Percentiles rank a stretch among this genome's conserved stretches.
Conservation (phyloP, 2,329 filamentous ascomycete genomes). For the Cucurbitaria berberidis region DNA sequence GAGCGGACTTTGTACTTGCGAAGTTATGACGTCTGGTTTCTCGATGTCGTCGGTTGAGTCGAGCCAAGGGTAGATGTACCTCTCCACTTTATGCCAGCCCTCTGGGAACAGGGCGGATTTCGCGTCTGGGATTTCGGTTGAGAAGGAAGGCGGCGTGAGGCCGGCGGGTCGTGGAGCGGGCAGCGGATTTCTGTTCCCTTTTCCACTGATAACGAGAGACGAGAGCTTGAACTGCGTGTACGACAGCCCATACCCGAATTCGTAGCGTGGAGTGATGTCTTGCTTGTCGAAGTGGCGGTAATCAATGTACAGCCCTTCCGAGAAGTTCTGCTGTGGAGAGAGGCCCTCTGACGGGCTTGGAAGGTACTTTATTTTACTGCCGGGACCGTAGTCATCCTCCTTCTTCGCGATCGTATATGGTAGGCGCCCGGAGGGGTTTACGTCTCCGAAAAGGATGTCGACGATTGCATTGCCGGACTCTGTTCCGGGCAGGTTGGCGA, state of each 20-base stretch:
- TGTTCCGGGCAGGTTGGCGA: conserved; percentile 86
- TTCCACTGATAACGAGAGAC: conserved; percentile 54
- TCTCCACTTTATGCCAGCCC: conserved; percentile 66
- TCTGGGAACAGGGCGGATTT: conserved; percentile 66
- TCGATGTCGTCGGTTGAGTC: conserved; percentile 57
- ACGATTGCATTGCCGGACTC: conserved; percentile 83
- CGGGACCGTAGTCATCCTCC: conserved; percentile 76
- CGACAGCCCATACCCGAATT: conserved; percentile 85
- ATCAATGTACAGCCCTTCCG: conserved; percentile 84
- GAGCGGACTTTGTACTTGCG: conserved; percentile 59
- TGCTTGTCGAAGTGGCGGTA: conserved; percentile 87
- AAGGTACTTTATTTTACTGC: conserved; percentile 71
- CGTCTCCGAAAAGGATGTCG: conserved; percentile 78
- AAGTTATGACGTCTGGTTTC: conserved; percentile 57
- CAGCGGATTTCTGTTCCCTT: conserved; percentile 53
- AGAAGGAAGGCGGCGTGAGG: conserved; percentile 54
- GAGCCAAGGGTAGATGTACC: conserved; percentile 78
- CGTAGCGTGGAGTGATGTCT: conserved; percentile 75
- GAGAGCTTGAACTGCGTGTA: conserved; percentile 76
- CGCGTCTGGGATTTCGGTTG: conserved; percentile 61
- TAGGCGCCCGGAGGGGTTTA: conserved; percentile 80
- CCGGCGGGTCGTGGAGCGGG: conserved; percentile 44
- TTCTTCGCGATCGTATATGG: conserved; percentile 85
- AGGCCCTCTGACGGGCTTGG: conserved; percentile 64
- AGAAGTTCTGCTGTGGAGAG: conserved; percentile 81